Percentiles rank a stretch among this genome's conserved stretches.
Evolutionary conservation across 75 land plant genomes (phyloP).

Genomic region (Cryptomeria japonica): DNA sequence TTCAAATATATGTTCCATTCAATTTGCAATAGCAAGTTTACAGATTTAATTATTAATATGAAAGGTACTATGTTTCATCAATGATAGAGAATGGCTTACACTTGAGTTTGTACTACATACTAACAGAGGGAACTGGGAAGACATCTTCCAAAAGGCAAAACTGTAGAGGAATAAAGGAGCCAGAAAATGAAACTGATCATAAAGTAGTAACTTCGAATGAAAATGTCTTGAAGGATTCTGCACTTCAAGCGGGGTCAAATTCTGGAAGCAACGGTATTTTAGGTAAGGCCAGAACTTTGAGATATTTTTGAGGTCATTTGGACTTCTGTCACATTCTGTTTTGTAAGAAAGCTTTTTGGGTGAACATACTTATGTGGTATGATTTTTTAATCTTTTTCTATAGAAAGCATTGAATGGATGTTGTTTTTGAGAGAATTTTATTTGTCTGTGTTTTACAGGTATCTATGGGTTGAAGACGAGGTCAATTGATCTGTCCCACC

Average conservation of each 20-base stretch:
- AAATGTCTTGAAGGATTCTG: conserved; percentile 2
- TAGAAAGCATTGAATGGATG: neutral
- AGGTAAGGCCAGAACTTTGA: neutral
- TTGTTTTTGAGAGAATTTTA: neutral
- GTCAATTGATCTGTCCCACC: conserved; percentile 4
- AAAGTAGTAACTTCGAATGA: neutral
- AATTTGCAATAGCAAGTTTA: neutral
- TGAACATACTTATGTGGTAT: neutral
- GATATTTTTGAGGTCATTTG: neutral
- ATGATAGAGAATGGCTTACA: neutral
- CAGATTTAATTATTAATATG: neutral
- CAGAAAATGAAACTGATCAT: neutral
- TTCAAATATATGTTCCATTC: neutral
- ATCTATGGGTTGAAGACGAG: conserved; percentile 9
- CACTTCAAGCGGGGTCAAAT: neutral
- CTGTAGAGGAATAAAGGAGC: neutral
- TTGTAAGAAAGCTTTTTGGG: neutral
- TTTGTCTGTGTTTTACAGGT: conserved; percentile 1
- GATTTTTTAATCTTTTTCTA: neutral
- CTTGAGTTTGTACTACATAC: neutral
- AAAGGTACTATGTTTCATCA: neutral
- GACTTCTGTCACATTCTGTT: neutral
- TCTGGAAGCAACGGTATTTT: conserved; percentile 5
- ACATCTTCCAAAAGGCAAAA: conserved; percentile 11
- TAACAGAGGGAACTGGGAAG: conserved; percentile 2